Conservation (phyloP, 345 rosid genomes). For the sweet orange (Citrus sinensis) region DVS_A1.0 CM039162.1:445001-445500, state of each 20-base stretch:
- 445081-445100: no score
- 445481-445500: background rate
- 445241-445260: conserved; percentile 1
- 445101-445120: no score
- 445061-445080: no score
- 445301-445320: conserved; percentile 36
- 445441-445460: background rate
- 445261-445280: conserved; percentile 20
- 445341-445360: background rate
- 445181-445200: no score
- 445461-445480: background rate
- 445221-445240: background rate
- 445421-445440: background rate
- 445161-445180: no score
- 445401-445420: background rate
- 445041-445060: no score
- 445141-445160: background rate
- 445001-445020: no score
- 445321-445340: no score
- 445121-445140: no score
- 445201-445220: no score
- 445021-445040: no score
- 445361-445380: background rate
- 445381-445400: conserved; percentile 2
- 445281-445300: conserved; percentile 37